phyloP scores from a whole-genome alignment of 164 flowering plant species.

The Aristolochia californica region DNA sequence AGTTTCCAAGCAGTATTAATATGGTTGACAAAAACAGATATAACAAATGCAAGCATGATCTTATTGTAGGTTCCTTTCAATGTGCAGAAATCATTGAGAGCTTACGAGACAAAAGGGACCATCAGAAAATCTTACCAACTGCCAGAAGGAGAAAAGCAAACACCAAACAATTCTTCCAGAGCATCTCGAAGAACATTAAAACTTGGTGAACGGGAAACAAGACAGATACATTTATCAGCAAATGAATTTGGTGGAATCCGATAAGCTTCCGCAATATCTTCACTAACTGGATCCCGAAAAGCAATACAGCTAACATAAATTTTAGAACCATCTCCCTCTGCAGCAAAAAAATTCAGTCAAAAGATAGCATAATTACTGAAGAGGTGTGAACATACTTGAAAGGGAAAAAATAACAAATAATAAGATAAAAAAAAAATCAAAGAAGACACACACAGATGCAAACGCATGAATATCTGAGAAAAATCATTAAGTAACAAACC shows the following conservation, averaged over 20 bases:
- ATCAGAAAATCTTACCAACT: slow-evolving; percentile 47
- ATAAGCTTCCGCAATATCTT: slow-evolving; percentile 92
- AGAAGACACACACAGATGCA: not conserved
- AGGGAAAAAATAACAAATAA: not conserved
- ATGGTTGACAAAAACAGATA: too few relatives aligned
- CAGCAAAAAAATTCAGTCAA: slow-evolving; percentile 15
- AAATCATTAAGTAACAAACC: not conserved
- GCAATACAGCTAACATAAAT: slow-evolving; percentile 96
- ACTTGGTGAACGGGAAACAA: slow-evolving; percentile 85
- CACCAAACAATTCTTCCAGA: slow-evolving; percentile 69
- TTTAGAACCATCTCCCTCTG: slow-evolving; percentile 99
- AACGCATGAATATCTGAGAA: not conserved
- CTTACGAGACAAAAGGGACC: too few relatives aligned
- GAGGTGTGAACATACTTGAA: not conserved
- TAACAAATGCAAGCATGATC: too few relatives aligned
- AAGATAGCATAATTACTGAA: not conserved
- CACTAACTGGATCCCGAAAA: slow-evolving; percentile 90
- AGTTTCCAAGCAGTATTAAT: too few relatives aligned
- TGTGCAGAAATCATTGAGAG: too few relatives aligned
- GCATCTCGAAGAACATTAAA: slow-evolving; percentile 66
- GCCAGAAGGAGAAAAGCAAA: slow-evolving; percentile 79
- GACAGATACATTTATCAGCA: slow-evolving; percentile 96
- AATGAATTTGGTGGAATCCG: slow-evolving; percentile 73
- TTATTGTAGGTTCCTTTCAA: too few relatives aligned
- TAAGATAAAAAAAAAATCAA: not conserved